Conservation (phyloP, 129 eudicot species). For the Heracleum sosnowskyi region DNA sequence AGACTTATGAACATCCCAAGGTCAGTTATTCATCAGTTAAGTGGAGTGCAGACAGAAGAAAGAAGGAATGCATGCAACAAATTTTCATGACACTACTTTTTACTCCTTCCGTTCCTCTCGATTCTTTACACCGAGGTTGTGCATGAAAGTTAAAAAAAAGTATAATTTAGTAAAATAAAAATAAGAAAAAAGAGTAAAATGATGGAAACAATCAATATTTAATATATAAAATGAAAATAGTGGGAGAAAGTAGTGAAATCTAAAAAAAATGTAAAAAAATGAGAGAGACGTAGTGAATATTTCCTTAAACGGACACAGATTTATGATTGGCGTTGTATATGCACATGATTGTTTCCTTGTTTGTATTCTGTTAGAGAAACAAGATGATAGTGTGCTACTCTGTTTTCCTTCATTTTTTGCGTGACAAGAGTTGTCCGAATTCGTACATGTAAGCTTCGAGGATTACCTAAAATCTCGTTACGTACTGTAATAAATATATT, state of each 20-base stretch:
- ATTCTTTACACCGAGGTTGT: too few species aligned
- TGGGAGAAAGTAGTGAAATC: too few species aligned
- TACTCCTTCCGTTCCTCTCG: too few species aligned
- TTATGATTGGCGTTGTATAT: neutral
- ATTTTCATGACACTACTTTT: neutral
- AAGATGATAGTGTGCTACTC: neutral
- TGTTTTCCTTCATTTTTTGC: neutral
- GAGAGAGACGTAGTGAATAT: too few species aligned
- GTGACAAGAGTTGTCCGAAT: neutral
- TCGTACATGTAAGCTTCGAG: neutral
- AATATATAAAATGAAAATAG: too few species aligned
- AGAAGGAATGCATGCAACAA: neutral
- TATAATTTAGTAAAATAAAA: too few species aligned
- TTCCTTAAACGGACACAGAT: neutral
- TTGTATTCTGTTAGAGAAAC: neutral
- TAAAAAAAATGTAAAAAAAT: too few species aligned
- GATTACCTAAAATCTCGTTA: neutral
- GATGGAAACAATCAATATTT: too few species aligned
- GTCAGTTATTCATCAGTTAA: neutral
- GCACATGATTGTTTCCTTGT: neutral
- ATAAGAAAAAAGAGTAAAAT: too few species aligned
- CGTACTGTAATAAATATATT: too few species aligned
- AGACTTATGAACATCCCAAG: neutral
- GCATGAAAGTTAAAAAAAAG: too few species aligned
- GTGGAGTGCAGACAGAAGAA: neutral